Conservation (phyloP, 768 basidiomycete genomes). For the Pleurotus giganteus region DNA sequence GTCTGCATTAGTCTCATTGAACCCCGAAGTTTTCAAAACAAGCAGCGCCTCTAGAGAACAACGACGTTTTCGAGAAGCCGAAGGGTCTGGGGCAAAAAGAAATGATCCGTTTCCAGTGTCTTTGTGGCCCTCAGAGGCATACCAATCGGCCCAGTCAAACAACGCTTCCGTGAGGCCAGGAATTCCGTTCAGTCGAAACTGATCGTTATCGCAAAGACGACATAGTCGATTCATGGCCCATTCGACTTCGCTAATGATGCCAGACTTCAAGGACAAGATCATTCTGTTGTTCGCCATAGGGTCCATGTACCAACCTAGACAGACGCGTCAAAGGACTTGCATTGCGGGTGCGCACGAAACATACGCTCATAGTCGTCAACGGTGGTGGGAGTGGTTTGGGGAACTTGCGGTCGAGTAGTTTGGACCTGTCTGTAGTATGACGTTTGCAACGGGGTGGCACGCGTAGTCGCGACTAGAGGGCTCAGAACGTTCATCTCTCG, state of each 20-base stretch:
- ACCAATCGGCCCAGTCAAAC: constrained; percentile 89
- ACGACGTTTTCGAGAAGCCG: constrained; percentile 52
- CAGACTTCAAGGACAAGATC: constrained; percentile 85
- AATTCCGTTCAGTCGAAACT: constrained; percentile 67
- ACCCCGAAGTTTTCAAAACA: constrained; percentile 82
- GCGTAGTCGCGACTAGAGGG: not conserved
- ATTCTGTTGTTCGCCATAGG: constrained; percentile 78
- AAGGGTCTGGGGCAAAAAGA: constrained; percentile 57
- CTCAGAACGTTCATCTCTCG: not conserved
- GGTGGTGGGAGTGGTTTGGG: constrained; percentile 38
- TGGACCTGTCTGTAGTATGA: not conserved
- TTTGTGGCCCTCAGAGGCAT: constrained; percentile 59
- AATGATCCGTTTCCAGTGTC: constrained; percentile 35
- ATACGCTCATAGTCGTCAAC: constrained; percentile 80
- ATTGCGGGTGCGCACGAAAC: constrained; percentile 14
- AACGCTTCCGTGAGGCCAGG: constrained; percentile 82
- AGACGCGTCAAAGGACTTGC: not conserved
- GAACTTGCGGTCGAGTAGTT: constrained; percentile 11
- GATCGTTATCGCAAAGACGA: constrained; percentile 75
- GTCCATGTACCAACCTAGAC: constrained; percentile 80
- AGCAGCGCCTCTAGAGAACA: constrained; percentile 86
- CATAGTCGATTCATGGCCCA: constrained; percentile 90
- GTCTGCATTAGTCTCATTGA: constrained; percentile 63
- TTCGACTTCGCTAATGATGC: constrained; percentile 75
- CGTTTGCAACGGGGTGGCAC: not conserved